phyloP scores from a whole-genome alignment of 257 asterid species.

The Rubia yunnanensis region DNA sequence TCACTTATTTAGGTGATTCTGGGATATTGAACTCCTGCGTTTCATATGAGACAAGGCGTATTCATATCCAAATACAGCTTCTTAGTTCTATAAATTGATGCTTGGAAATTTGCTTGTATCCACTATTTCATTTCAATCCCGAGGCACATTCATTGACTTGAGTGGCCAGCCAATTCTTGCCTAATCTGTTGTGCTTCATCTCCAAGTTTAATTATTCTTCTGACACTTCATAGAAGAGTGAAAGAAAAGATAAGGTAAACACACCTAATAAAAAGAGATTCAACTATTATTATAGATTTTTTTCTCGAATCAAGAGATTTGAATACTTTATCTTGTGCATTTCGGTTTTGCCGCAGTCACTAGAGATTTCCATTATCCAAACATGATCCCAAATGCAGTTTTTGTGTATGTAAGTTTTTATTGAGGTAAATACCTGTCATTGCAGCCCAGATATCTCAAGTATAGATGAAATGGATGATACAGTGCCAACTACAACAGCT shows the following conservation, averaged over 20 bases:
- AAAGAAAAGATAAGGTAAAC: not conserved
- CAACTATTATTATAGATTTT: not conserved
- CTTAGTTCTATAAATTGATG: not conserved
- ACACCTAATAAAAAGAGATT: not conserved
- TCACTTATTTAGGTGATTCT: not conserved
- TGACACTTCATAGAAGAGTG: not conserved
- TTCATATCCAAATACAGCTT: not conserved
- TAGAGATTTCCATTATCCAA: not conserved
- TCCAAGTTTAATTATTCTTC: conserved; percentile 4
- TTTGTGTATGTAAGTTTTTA: not conserved
- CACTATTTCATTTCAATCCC: not conserved
- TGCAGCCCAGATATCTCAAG: conserved; percentile 68
- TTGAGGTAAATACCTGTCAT: conserved; percentile 15
- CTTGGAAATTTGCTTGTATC: not conserved
- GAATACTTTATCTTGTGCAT: not conserved
- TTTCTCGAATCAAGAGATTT: not conserved
- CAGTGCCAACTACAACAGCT: conserved; percentile 56
- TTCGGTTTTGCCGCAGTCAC: not conserved
- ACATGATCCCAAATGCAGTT: not conserved
- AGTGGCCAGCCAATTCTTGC: not conserved
- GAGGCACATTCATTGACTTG: not conserved
- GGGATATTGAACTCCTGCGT: not conserved
- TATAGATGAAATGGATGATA: conserved; percentile 65
- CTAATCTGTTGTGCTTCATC: not conserved
- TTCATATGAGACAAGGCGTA: not conserved